Evolutionary conservation across 345 rosid species (phyloP).

Genomic region (Adansonia digitata): DNA sequence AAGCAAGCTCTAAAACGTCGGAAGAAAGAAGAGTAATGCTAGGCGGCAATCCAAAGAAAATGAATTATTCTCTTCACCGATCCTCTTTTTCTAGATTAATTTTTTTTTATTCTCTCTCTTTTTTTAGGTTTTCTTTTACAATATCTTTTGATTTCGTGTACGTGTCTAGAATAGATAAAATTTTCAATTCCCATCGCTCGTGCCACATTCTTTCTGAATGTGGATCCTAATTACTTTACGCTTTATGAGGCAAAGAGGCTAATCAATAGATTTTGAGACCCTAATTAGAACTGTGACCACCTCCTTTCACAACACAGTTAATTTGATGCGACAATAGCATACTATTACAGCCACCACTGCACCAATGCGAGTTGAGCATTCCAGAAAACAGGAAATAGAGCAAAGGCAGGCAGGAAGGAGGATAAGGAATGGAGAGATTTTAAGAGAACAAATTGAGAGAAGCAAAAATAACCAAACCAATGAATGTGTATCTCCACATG

Average conservation of each 20-base stretch:
- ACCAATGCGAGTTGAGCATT: background rate
- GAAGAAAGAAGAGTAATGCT: background rate
- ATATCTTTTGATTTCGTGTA: background rate
- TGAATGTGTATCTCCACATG: slow-evolving; percentile 22
- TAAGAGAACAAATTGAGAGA: slow-evolving; percentile 2
- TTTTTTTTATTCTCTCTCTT: background rate
- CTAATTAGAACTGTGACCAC: background rate
- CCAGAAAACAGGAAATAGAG: background rate
- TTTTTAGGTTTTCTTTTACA: too few species aligned
- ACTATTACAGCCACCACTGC: background rate
- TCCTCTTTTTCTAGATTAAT: slow-evolving; percentile 9
- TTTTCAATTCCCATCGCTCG: background rate
- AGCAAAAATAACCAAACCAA: slow-evolving; percentile 8
- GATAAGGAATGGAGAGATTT: background rate
- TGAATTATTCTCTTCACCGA: slow-evolving; percentile 23
- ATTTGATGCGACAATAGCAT: background rate
- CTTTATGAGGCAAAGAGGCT: background rate
- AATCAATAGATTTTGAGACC: background rate
- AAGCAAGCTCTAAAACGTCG: slow-evolving; percentile 2
- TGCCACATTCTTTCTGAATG: too few species aligned
- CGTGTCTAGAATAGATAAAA: background rate
- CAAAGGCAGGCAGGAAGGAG: background rate
- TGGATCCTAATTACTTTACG: background rate
- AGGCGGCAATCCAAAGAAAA: slow-evolving; percentile 39
- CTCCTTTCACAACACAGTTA: background rate